These are phyloP conservation scores for Citrus medica DNA, from an alignment of 345 rosid genomes.

Conservation along the genomic window DNA sequence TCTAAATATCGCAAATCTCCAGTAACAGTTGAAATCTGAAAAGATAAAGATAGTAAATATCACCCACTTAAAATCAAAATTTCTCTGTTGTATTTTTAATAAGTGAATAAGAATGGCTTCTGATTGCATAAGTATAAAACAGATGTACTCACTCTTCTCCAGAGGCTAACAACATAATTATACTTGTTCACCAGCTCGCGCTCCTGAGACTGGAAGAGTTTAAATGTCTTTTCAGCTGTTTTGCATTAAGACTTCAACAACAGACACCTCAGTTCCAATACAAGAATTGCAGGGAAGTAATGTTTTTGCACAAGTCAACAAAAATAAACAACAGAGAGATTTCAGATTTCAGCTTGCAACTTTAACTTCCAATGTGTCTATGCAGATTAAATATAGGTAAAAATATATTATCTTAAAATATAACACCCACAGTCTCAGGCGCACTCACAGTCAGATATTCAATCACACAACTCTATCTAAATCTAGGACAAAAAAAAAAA, in stretches of 20 bases:
- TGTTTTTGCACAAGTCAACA: not conserved
- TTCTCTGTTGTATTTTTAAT: not conserved
- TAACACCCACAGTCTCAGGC: not conserved
- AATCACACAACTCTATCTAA: not conserved
- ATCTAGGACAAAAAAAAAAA: not conserved
- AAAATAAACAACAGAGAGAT: not conserved
- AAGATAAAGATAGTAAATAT: conserved; percentile 4
- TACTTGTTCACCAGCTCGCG: conserved; percentile 80
- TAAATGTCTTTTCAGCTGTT: conserved; percentile 74
- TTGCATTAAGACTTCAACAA: conserved; percentile 37
- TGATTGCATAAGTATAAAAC: not conserved
- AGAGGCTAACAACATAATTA: conserved; percentile 74
- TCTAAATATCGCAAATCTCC: conserved; percentile 82
- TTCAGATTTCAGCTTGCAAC: not conserved
- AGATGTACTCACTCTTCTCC: conserved; percentile 78
- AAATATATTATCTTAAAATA: not conserved
- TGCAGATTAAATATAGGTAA: not conserved
- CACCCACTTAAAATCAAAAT: not conserved
- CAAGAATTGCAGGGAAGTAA: conserved; percentile 3
- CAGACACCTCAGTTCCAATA: conserved; percentile 7
- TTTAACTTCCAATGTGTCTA: not conserved
- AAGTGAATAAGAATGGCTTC: not conserved
- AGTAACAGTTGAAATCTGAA: conserved; percentile 68
- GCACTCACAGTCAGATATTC: not conserved
- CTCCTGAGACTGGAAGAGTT: conserved; percentile 61